Base-by-base conservation (phyloP, 768 basidiomycete species). In the Pulveroboletus ravenelii region DNA sequence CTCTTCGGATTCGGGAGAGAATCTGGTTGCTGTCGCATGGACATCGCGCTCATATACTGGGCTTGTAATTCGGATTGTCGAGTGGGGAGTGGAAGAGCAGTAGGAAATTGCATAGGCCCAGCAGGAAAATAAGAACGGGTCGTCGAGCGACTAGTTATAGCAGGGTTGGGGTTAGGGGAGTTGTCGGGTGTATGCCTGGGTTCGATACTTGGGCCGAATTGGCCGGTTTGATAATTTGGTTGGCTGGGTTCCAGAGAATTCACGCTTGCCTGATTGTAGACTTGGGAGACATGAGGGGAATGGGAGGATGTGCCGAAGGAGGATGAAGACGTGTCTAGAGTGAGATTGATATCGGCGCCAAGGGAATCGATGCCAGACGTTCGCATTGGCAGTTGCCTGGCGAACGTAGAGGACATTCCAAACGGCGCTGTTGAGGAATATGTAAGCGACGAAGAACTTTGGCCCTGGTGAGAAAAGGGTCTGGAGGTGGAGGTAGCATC, bases 61-160 rank as follows among this genome's bases (percentile, higher is more conserved):
- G 66, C 44, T 43, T 62, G 66, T 3, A 68, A 2, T 45, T 68
- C 66, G 10, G 68, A 66, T 32, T 56, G 60, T 20, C 66, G 66
- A 29, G 51, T 3, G 5, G 66, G 66, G 15, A 54, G 68, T 9
- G 57, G 60, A 41, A 62, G 68, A 5, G 68, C 54, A 18, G 55
- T 10, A 29, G 66, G 35, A 35, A 70, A 70, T 17, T 68, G 66
- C 68, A 68, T 66, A 18, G 66, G 64, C 10, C 58, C 64, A 29
- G 54, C 7, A 7, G 65, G 50, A 34, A 54, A 17, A 42, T 58
- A 67, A 15, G 55, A n/a, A 29, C 44, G 59, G 20, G 59, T 37
- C 10, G 55, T 25, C 15, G 49, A 27, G 12, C 44, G 53, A 43
- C 14, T 47, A 31, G 37, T 10, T 35, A 52, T 20, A 43, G 45